Percentiles rank a stretch among this genome's conserved stretches.
These are phyloP conservation scores for Cercospora zeina DNA, from an alignment of 2,329 filamentous ascomycete genomes.

Conservation along the genomic window DNA sequence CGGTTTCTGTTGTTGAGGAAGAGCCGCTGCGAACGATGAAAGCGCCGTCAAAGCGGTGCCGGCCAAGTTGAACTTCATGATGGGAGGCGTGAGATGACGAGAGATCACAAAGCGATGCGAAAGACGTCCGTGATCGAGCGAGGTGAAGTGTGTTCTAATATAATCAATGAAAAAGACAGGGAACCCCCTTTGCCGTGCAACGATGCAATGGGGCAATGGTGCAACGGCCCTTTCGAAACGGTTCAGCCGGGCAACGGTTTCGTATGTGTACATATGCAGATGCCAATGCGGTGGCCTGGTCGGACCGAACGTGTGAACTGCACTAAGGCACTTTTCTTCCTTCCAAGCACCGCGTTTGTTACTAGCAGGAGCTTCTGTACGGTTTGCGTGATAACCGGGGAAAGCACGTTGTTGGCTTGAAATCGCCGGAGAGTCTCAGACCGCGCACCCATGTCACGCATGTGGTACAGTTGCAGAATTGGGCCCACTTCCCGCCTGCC, in stretches of 20 bases:
- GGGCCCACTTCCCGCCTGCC: neutral
- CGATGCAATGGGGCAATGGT: no score
- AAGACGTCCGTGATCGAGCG: neutral
- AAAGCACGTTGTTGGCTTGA: constrained; percentile 9
- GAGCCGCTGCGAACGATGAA: neutral
- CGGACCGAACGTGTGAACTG: constrained; percentile 3
- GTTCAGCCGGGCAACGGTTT: no score
- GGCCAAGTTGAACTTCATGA: constrained; percentile 17
- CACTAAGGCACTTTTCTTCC: neutral
- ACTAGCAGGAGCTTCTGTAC: neutral
- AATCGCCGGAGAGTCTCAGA: constrained; percentile 3
- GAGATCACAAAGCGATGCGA: neutral
- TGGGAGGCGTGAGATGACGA: neutral
- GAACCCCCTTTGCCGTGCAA: neutral
- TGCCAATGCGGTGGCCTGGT: neutral
- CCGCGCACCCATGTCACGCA: neutral
- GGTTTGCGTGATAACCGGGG: constrained; percentile 5
- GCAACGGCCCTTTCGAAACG: no score
- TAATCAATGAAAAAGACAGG: neutral
- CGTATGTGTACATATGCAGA: neutral
- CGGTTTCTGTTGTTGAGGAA: neutral
- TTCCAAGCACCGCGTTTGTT: neutral
- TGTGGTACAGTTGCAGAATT: neutral
- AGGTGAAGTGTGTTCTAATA: neutral
- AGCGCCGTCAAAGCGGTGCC: constrained; percentile 10